Base-by-base conservation (phyloP, 139 green algal species). In the Klebsormidium nitens region DNA sequence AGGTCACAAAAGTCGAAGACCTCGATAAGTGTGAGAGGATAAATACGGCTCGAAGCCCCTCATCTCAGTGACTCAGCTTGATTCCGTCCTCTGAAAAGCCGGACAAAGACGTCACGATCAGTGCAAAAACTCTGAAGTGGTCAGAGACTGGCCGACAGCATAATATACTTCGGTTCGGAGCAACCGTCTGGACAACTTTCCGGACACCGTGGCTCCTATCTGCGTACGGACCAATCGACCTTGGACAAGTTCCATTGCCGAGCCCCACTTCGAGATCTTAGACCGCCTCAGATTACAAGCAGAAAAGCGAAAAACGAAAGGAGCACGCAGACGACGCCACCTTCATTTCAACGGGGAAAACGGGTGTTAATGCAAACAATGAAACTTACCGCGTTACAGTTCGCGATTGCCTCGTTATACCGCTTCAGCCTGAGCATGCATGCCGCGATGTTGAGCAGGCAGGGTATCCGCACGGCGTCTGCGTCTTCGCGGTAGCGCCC, bases 401-500 rank as follows among this genome's bases (percentile, higher is more conserved):
- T 29, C 3, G 28, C 58, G 66, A 69, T 60, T 29, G 65, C 50
- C 50, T 79, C 65, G 34, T 72, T 38, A n/a, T 78, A 66, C 29
- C 42, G 28, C 6, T 67, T 23, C 14, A 81, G 72, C 40, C 56
- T 65, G 28, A 76, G 37, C 6, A 63, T 19, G 77, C 74, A 77
- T 0, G 72, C 60, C 23, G 74, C 71, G 11, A 36, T 44, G 44
- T 81, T 81, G 42, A 81, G 59, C 28, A 62, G n/a, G 35, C 37
- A 72, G 5, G 75, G 75, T 28, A 77, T 28, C n/a, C 72, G 42
- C 14, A 75, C 60, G n/a, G 35, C 39, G 40, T 71, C 72, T 29
- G 60, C 73, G 29, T 82, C 39, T 6, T 75, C 59, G 6, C 17
- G 28, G 48, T 82, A 71, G 31, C 68, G 52, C 35, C 74, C 72